Conservation (phyloP, 1,284 basidiomycete species). For the Clitocybe nebularis region DNA sequence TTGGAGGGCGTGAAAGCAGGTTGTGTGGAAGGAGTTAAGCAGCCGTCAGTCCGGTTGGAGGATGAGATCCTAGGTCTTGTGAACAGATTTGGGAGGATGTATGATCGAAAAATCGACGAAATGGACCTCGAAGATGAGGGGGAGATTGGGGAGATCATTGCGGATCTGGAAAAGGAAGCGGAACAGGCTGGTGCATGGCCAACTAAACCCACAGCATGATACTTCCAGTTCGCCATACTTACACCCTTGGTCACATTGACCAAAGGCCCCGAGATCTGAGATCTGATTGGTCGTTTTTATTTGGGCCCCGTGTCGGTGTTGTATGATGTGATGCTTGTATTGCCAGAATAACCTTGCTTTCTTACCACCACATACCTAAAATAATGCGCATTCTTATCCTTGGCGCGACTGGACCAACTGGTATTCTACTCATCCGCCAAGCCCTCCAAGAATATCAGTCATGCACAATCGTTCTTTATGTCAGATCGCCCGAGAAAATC, state of each 20-base stretch:
- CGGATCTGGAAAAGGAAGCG: constrained; percentile 40
- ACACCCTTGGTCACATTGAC: no score
- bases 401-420: constrained; percentile 59
- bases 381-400: constrained; percentile 40
- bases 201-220: constrained; percentile 14
- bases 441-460: constrained; percentile 38
- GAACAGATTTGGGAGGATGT: constrained; percentile 46
- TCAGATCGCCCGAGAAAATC: constrained; percentile 58
- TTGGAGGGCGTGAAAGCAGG: constrained; percentile 82
- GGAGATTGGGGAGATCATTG: constrained; percentile 51
- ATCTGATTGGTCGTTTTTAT: not conserved
- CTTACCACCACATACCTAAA: no score
- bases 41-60: constrained; percentile 35
- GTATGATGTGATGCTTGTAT: no score
- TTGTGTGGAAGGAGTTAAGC: constrained; percentile 48
- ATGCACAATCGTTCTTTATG: constrained; percentile 53
- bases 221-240: no score
- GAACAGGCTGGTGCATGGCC: constrained; percentile 26
- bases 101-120: constrained; percentile 51
- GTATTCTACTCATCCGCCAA: constrained; percentile 50
- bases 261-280: no score
- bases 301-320: no score
- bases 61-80: constrained; percentile 53
- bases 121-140: constrained; percentile 44
- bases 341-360: no score